Conservation (phyloP, 2,329 filamentous ascomycete genomes). For the Lecanicillium sp. region DNA sequence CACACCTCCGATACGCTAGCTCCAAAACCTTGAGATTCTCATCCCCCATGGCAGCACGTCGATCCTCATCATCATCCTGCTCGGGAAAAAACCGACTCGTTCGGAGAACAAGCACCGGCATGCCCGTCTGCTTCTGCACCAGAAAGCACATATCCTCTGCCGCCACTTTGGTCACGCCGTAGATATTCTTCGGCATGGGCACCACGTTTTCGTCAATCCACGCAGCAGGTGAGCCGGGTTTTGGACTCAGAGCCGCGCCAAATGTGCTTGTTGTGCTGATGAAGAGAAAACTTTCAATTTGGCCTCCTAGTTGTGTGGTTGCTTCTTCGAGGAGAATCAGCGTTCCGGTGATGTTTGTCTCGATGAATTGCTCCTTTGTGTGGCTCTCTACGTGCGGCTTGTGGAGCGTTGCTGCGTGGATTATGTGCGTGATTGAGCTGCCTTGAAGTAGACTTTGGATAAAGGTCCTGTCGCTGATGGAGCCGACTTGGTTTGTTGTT, state of each 20-base stretch:
- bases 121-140: constrained; percentile 25
- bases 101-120: constrained; percentile 36
- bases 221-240: constrained; percentile 25
- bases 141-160: constrained; percentile 39
- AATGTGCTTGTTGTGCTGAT: constrained; percentile 39
- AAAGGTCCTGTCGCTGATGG: constrained; percentile 26
- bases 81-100: constrained; percentile 41
- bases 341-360: constrained; percentile 37
- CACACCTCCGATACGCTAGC: constrained; percentile 34
- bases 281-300: constrained; percentile 33
- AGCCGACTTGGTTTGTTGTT: constrained; percentile 27
- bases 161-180: constrained; percentile 38
- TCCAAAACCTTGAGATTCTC: constrained; percentile 42
- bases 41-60: constrained; percentile 25
- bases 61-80: constrained; percentile 34
- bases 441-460: constrained; percentile 21
- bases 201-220: constrained; percentile 35
- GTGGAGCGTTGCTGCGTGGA: constrained; percentile 38
- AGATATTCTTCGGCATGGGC: constrained; percentile 37
- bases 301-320: constrained; percentile 14
- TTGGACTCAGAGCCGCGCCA: constrained; percentile 29
- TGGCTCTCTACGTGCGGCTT: constrained; percentile 39
- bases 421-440: constrained; percentile 28
- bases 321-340: constrained; percentile 32
- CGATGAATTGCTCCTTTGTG: constrained; percentile 32